These are phyloP conservation scores for Zasmidium cellare DNA, from an alignment of 2,329 filamentous ascomycete genomes.

Conservation along the genomic window DNA sequence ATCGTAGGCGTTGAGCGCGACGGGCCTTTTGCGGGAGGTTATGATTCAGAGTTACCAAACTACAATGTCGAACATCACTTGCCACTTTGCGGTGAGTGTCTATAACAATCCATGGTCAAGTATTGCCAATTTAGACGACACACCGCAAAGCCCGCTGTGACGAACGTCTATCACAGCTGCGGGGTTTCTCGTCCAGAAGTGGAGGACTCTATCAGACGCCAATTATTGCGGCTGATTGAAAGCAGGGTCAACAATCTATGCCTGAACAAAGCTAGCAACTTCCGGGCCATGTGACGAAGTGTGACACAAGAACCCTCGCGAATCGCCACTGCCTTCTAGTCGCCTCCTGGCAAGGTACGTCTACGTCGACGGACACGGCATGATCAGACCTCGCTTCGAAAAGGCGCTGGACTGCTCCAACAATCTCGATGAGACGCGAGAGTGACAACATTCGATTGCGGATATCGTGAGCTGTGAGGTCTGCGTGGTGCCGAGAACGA, in stretches of 20 bases:
- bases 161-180: neutral
- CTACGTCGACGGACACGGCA: neutral
- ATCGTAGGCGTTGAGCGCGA: neutral
- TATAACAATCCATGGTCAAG: neutral
- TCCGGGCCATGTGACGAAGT: neutral
- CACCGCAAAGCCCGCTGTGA: neutral
- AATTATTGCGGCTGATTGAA: no score
- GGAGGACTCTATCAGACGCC: neutral
- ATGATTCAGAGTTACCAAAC: neutral
- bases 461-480: neutral
- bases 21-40: neutral
- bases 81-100: neutral
- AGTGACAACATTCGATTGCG: neutral
- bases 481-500: neutral
- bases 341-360: neutral
- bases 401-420: neutral
- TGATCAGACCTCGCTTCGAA: no score
- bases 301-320: neutral
- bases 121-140: neutral
- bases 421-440: neutral
- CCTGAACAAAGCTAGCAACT: neutral
- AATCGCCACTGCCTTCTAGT: neutral
- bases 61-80: neutral
- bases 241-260: neutral
- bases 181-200: neutral